A percentile compares a stretch with the other conserved stretches of the same genome.
Evolutionary conservation across 441 rosid genomes (phyloP).

Genomic region (Gossypium gossypioides): DNA sequence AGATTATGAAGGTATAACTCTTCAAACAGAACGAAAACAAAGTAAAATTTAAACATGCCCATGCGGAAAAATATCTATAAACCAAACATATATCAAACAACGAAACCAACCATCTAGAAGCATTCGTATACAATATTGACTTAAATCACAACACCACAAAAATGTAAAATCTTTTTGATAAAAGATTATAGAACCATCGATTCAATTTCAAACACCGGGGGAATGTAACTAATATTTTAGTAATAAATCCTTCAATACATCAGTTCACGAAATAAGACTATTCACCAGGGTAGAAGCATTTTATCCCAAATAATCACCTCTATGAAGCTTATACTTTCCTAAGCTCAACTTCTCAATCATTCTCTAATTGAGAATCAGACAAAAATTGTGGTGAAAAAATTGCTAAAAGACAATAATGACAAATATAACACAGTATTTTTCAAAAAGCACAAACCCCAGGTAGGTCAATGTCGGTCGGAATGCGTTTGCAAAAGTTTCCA

Average conservation of each 20-base stretch:
- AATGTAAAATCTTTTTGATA: background rate
- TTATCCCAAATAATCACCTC: background rate
- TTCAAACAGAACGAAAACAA: background rate
- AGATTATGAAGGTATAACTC: background rate
- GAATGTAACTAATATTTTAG: background rate
- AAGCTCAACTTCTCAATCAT: background rate
- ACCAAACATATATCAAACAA: background rate
- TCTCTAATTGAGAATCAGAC: background rate
- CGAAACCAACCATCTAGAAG: background rate
- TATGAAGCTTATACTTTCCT: background rate
- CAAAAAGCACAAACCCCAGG: constrained; percentile 51
- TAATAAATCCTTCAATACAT: constrained; percentile 1
- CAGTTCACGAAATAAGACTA: background rate
- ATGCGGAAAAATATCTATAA: background rate
- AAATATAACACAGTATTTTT: background rate
- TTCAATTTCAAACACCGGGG: background rate
- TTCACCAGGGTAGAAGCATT: background rate
- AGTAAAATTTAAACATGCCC: background rate
- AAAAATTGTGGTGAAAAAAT: background rate
- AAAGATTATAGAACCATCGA: background rate
- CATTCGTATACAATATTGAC: background rate
- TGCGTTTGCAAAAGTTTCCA: constrained; percentile 94
- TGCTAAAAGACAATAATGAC: background rate
- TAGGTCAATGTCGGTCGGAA: constrained; percentile 84
- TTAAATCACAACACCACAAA: background rate